Evolutionary conservation across 2,329 filamentous ascomycete species (phyloP).

Genomic region (Ceratocystis huliohia): DNA sequence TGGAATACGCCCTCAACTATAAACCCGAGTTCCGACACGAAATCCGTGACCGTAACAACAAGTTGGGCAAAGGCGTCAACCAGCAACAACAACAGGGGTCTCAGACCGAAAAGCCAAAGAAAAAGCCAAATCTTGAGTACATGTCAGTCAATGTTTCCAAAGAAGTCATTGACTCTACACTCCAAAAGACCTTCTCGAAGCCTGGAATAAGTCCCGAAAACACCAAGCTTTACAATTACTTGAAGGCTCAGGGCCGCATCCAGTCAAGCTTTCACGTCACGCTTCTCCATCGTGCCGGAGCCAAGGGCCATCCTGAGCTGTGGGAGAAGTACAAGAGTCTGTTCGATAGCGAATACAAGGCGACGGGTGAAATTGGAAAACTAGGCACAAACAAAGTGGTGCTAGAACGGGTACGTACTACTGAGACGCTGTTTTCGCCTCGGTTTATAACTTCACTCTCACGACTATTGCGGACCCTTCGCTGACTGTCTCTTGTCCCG

Average conservation of each 20-base stretch:
- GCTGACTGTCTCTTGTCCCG: neutral
- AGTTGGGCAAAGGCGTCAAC: conserved; percentile 27
- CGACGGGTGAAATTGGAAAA: conserved; percentile 27
- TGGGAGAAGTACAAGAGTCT: conserved; percentile 63
- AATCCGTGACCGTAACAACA: conserved; percentile 46
- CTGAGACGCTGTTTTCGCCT: neutral
- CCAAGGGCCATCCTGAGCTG: conserved; percentile 49
- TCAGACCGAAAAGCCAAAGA: conserved; percentile 28
- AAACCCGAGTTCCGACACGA: conserved; percentile 62
- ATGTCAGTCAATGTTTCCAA: conserved; percentile 39
- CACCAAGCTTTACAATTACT: conserved; percentile 53
- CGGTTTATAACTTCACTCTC: neutral
- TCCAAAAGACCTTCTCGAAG: conserved; percentile 57
- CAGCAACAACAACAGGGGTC: conserved; percentile 22
- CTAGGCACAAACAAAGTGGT: conserved; percentile 53
- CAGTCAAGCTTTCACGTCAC: conserved; percentile 90
- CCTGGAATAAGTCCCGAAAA: conserved; percentile 33
- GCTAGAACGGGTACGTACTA: conserved; percentile 42
- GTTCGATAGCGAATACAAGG: conserved; percentile 35
- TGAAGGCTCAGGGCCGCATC: conserved; percentile 60
- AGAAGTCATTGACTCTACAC: conserved; percentile 36
- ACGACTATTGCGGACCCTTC: neutral
- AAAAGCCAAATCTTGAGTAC: conserved; percentile 43
- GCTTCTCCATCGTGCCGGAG: conserved; percentile 64
- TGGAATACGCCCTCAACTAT: conserved; percentile 63